Conservation (phyloP, 495 filamentous ascomycete species). For the Penicillium alfredii region DNA sequence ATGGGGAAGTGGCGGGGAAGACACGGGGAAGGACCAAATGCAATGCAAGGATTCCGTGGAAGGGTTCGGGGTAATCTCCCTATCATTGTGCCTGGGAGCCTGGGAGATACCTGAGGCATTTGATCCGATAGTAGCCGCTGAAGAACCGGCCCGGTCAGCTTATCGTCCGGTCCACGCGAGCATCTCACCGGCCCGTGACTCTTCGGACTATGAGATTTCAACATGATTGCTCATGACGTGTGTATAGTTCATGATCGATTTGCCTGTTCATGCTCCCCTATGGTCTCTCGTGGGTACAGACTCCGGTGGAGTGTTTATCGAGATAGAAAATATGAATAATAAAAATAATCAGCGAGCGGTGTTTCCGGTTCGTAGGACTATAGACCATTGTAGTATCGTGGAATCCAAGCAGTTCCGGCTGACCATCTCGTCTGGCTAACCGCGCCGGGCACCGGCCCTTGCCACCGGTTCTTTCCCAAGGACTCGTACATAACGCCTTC, state of each 20-base stretch:
- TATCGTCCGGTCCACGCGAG: constrained; percentile 11
- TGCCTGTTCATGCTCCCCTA: no score
- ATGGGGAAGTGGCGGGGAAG: no score
- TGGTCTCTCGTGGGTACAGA: no score
- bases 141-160: constrained; percentile 16
- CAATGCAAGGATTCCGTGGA: neutral
- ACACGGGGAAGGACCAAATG: neutral
- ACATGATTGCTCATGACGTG: constrained; percentile 8
- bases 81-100: no score
- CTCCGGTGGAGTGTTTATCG: no score
- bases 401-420: no score
- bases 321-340: neutral
- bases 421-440: constrained; percentile 4
- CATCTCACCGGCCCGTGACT: constrained; percentile 15
- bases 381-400: no score
- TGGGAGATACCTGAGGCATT: neutral
- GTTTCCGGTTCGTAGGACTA: no score
- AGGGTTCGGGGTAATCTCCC: constrained; percentile 7
- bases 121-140: no score
- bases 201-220: constrained; percentile 1
- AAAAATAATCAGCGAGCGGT: neutral
- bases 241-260: constrained; percentile 3
- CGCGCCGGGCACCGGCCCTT: constrained; percentile 23
- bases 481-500: constrained; percentile 6
- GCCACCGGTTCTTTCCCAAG: constrained; percentile 17